Percentiles rank a stretch among this genome's conserved stretches.
phyloP scores from a whole-genome alignment of 2,329 filamentous ascomycete genomes.

The Dactylellina cionopaga region DNA sequence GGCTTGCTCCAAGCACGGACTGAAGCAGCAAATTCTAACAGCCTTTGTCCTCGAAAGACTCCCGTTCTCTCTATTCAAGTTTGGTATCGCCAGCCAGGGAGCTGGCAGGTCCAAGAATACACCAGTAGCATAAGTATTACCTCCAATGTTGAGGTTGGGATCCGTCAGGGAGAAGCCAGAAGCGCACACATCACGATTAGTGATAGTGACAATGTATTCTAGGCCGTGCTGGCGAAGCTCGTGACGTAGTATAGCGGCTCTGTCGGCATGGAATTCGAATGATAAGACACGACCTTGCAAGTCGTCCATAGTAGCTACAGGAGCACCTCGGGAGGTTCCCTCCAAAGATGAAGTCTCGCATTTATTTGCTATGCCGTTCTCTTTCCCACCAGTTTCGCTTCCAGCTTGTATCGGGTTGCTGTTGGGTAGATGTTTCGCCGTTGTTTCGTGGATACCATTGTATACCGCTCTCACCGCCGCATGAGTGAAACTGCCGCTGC shows the following conservation, averaged over 20 bases:
- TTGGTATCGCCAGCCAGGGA: slow-evolving; percentile 76
- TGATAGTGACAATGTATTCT: slow-evolving; percentile 73
- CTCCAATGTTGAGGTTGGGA: slow-evolving; percentile 60
- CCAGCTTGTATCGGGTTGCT: too few relatives aligned
- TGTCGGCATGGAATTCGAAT: slow-evolving; percentile 81
- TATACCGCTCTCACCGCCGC: slow-evolving; percentile 80
- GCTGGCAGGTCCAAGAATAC: slow-evolving; percentile 84
- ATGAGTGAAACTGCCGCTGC: slow-evolving; percentile 85
- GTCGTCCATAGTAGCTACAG: slow-evolving; percentile 54
- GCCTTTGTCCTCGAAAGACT: slow-evolving; percentile 74
- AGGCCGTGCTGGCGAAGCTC: slow-evolving; percentile 77
- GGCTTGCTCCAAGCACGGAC: slow-evolving; percentile 96
- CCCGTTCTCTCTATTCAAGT: slow-evolving; percentile 67
- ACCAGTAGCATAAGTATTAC: slow-evolving; percentile 72
- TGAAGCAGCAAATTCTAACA: slow-evolving; percentile 90
- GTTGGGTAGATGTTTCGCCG: too few relatives aligned
- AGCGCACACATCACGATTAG: slow-evolving; percentile 81
- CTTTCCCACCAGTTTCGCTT: too few relatives aligned
- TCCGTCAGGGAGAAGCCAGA: slow-evolving; percentile 69
- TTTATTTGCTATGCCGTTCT: background rate
- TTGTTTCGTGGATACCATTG: slow-evolving; percentile 66
- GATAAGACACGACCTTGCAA: slow-evolving; percentile 78
- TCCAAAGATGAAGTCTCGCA: background rate
- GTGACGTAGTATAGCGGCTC: slow-evolving; percentile 74
- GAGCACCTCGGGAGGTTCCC: background rate